These are phyloP conservation scores for Paramecium biaurelia DNA, from an alignment of 73 alveolate species.

Conservation along the genomic window DNA sequence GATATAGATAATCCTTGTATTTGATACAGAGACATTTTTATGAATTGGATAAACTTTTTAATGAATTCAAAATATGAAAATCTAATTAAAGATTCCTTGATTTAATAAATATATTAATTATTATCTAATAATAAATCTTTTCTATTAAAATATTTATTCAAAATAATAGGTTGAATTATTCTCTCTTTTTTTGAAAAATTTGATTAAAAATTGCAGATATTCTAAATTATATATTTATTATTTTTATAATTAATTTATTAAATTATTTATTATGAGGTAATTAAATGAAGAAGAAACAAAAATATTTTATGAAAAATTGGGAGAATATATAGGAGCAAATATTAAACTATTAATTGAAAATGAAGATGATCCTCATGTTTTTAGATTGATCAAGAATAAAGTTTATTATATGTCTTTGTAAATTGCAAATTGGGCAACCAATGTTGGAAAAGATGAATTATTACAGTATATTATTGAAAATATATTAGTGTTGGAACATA, in stretches of 20 bases:
- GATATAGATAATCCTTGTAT: not conserved
- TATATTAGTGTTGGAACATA: conserved; percentile 85
- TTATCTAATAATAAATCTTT: not conserved
- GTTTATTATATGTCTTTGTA: conserved; percentile 89
- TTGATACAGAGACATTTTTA: not conserved
- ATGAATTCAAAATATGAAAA: not conserved
- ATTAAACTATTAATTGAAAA: conserved; percentile 90
- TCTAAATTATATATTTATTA: not conserved
- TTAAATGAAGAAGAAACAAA: conserved; percentile 97
- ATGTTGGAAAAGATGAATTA: conserved; percentile 92
- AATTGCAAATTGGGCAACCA: conserved; percentile 84
- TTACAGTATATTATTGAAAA: conserved; percentile 33
- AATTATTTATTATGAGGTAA: conserved; percentile 84
- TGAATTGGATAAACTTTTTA: not conserved
- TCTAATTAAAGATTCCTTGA: not conserved
- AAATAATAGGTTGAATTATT: no score
- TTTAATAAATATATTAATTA: not conserved
- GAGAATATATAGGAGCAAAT: conserved; percentile 93
- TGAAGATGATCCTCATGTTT: conserved; percentile 94
- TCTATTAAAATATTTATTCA: not conserved
- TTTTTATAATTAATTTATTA: not conserved
- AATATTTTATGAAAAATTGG: conserved; percentile 89
- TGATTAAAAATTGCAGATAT: not conserved
- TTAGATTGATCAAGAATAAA: conserved; percentile 90
- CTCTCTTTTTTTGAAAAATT: not conserved